These are phyloP conservation scores for Crucibulum laeve DNA, from an alignment of 768 basidiomycete genomes.

Conservation along the genomic window DNA sequence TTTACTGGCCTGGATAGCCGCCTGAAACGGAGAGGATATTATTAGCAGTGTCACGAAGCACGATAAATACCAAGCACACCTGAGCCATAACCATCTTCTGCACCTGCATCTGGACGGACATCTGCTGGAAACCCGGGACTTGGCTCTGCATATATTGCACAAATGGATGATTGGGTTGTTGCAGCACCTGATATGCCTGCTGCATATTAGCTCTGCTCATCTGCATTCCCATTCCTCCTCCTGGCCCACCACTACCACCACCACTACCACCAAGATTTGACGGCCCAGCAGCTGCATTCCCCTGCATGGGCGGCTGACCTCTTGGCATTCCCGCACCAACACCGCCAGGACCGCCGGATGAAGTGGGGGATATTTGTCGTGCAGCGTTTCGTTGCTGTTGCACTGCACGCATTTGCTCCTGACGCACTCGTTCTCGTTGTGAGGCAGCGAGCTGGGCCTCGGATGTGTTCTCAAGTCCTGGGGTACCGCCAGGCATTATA, in stretches of 20 bases:
- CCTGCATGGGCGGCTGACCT: background rate
- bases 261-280: constrained; percentile 6
- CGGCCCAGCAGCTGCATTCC: constrained; percentile 16
- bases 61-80: constrained; percentile 32
- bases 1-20: background rate
- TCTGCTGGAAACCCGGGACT: constrained; percentile 47
- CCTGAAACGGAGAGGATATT: background rate
- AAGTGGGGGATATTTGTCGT: constrained; percentile 38
- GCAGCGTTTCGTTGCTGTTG: constrained; percentile 24
- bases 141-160: constrained; percentile 48
- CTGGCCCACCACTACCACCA: constrained; percentile 8
- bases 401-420: constrained; percentile 29
- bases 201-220: constrained; percentile 19
- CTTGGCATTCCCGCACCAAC: constrained; percentile 4
- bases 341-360: constrained; percentile 12
- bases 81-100: constrained; percentile 53
- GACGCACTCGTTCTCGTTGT: constrained; percentile 26
- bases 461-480: constrained; percentile 13
- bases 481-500: background rate
- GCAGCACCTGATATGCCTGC: constrained; percentile 45
- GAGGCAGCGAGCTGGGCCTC: constrained; percentile 32
- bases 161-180: constrained; percentile 52
- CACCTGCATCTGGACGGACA: constrained; percentile 52
- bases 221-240: constrained; percentile 12
- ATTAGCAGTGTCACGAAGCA: background rate